phyloP scores from a whole-genome alignment of 73 alveolate genomes.

The Tetrahymena malaccensis region DNA sequence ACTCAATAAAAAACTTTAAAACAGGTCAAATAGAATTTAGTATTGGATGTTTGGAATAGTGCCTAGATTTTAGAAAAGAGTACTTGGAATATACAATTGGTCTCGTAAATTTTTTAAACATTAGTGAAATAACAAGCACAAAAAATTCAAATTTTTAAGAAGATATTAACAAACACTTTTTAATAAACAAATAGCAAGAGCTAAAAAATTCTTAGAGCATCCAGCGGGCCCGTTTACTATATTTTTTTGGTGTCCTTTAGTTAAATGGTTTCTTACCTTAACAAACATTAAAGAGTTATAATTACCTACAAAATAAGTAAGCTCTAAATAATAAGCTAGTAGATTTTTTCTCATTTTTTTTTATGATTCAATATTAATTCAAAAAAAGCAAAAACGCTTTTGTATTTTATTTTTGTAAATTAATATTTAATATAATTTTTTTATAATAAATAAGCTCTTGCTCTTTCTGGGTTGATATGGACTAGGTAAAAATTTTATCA shows the following conservation, averaged over 20 bases:
- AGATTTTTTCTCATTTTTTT: not conserved
- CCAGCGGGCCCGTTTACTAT: slow-evolving; percentile 10
- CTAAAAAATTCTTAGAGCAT: not conserved
- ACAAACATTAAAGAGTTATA: not conserved
- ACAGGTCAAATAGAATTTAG: too few relatives aligned
- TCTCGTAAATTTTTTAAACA: not conserved
- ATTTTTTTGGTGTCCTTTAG: not conserved
- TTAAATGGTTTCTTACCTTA: not conserved
- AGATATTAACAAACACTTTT: not conserved
- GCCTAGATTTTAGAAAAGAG: not conserved
- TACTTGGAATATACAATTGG: not conserved
- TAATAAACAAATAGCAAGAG: not conserved
- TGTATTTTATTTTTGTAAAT: not conserved
- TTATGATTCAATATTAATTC: too few relatives aligned
- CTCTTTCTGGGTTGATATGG: not conserved
- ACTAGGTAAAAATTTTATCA: not conserved
- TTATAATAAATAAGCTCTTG: not conserved
- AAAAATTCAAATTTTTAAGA: not conserved
- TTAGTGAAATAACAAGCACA: too few relatives aligned
- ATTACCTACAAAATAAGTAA: not conserved
- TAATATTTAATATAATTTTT: not conserved
- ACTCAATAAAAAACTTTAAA: too few relatives aligned
- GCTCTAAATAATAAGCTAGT: not conserved
- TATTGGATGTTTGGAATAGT: not conserved
- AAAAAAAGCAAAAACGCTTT: not conserved